A percentile compares a stretch with the other conserved stretches of the same genome.
Conservation (phyloP, 441 rosid genomes). For the Erodium trifolium region DNA sequence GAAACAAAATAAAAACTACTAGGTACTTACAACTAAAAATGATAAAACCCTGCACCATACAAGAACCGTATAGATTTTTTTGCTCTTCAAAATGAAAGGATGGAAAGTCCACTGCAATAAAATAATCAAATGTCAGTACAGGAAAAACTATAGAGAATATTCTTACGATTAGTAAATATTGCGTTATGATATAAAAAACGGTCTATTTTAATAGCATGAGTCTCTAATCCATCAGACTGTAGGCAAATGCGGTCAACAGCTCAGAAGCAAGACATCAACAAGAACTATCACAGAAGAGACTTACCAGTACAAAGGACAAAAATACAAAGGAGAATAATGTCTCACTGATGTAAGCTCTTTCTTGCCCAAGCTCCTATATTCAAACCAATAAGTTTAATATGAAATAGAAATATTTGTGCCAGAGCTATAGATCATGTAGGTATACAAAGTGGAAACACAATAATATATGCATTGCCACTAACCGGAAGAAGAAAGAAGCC, state of each 20-base stretch:
- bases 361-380: constrained; percentile 88
- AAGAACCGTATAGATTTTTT: constrained; percentile 90
- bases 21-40: constrained; percentile 78
- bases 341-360: constrained; percentile 90
- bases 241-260: neutral
- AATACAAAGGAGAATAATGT: constrained; percentile 61
- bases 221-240: constrained; percentile 9
- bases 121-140: neutral
- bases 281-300: constrained; percentile 17
- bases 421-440: neutral
- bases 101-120: constrained; percentile 93
- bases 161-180: constrained; percentile 2
- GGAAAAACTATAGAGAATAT: neutral
- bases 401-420: neutral
- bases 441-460: neutral
- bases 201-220: neutral
- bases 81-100: constrained; percentile 90
- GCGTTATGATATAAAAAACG: neutral
- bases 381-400: constrained; percentile 8
- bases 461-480: constrained; percentile 18
- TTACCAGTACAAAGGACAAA: constrained; percentile 68
- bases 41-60: constrained; percentile 97
- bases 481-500: constrained; percentile 92
- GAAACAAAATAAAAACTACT: constrained; percentile 6
- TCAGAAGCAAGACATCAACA: constrained; percentile 1